Conservation (phyloP, 148 eudicot species). For the Talinum fruticosum region DNA sequence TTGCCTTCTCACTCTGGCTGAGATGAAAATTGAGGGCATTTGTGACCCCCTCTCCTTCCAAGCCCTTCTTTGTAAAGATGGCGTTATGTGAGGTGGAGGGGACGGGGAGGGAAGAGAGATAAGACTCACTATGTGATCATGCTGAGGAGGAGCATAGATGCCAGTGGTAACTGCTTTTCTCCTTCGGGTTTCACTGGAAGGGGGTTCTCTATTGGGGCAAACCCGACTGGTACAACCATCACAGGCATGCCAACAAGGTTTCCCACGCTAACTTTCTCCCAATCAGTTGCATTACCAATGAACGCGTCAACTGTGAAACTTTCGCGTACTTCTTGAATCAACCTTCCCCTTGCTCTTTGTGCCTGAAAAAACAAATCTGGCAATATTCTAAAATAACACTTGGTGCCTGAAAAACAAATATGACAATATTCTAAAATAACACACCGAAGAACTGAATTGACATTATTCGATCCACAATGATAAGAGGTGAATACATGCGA, state of each 20-base stretch:
- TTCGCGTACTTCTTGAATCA: slow-evolving; percentile 62
- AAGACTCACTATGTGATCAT: slow-evolving; percentile 74
- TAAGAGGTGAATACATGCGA: too few species aligned
- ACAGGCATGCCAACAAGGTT: slow-evolving; percentile 94
- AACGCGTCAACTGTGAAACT: slow-evolving; percentile 77
- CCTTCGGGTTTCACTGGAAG: slow-evolving; percentile 43
- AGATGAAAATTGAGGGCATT: not conserved
- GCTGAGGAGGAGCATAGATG: slow-evolving; percentile 75
- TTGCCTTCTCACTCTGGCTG: not conserved
- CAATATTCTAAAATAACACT: slow-evolving; percentile 19
- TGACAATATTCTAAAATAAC: too few species aligned
- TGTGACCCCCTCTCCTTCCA: not conserved
- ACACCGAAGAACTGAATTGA: not conserved
- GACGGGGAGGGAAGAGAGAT: not conserved
- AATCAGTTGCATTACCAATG: slow-evolving; percentile 72
- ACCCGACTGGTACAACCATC: slow-evolving; percentile 71
- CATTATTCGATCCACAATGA: too few species aligned
- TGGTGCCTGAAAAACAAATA: slow-evolving; percentile 55
- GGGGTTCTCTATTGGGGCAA: slow-evolving; percentile 44
- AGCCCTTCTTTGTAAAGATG: not conserved
- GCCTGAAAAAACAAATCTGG: slow-evolving; percentile 46
- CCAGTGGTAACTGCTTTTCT: slow-evolving; percentile 71
- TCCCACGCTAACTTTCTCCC: slow-evolving; percentile 84
- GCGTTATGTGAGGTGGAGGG: not conserved
- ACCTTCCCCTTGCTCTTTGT: slow-evolving; percentile 76